These are phyloP conservation scores for Xylariaceae sp. DNA, from an alignment of 2,329 filamentous ascomycete genomes.

Conservation along the genomic window DNA sequence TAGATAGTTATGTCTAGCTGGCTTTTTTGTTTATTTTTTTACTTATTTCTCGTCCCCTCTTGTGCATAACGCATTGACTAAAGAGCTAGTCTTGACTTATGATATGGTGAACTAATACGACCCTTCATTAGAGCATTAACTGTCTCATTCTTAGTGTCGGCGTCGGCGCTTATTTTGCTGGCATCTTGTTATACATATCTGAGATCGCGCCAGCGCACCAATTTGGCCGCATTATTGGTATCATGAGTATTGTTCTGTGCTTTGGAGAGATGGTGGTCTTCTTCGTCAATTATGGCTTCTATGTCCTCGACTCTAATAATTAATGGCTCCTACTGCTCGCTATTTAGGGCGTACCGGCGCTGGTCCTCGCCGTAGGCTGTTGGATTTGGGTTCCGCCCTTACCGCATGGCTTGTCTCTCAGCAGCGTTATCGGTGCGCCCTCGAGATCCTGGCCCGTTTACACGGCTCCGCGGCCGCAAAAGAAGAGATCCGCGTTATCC, in stretches of 20 bases:
- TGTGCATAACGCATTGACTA: background rate
- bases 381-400: conserved; percentile 39
- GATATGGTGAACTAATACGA: background rate
- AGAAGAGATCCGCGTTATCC: conserved; percentile 57
- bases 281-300: conserved; percentile 40
- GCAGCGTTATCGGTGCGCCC: conserved; percentile 36
- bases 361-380: conserved; percentile 38
- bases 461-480: conserved; percentile 48
- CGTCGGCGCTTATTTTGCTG: conserved; percentile 41
- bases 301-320: conserved; percentile 37
- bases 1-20: conserved; percentile 35
- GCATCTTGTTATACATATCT: conserved; percentile 43
- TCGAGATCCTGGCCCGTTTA: conserved; percentile 36
- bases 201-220: conserved; percentile 41
- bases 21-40: background rate
- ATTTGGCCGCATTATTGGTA: conserved; percentile 41
- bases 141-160: conserved; percentile 40
- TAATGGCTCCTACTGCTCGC: conserved; percentile 47
- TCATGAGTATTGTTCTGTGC: conserved; percentile 43
- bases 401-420: conserved; percentile 38
- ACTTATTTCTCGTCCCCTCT: background rate
- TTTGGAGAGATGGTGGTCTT: conserved; percentile 44
- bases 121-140: conserved; percentile 30
- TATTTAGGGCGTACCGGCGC: conserved; percentile 43
- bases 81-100: background rate